Percentiles rank a stretch among this genome's conserved stretches.
Conservation (phyloP, 1,139 yeast genomes). For the Protomyces lactucae-debilis region DNA sequence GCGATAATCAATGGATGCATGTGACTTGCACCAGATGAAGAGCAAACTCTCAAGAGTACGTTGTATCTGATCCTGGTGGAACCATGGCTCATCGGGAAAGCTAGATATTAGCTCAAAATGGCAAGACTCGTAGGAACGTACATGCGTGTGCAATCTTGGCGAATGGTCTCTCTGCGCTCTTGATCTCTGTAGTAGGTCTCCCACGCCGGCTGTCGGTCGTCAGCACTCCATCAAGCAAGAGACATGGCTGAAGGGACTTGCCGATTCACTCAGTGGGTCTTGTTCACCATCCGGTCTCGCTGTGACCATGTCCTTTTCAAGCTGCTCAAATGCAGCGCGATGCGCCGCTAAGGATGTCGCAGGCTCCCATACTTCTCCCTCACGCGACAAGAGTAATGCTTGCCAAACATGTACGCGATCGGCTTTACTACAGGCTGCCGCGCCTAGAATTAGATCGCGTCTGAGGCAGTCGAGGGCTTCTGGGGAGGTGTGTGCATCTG, state of each 20-base stretch:
- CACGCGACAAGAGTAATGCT: constrained; percentile 1
- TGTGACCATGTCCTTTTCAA: background rate
- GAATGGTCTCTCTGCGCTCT: constrained; percentile 36
- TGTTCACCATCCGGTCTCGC: background rate
- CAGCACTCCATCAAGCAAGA: background rate
- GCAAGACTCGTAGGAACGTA: constrained; percentile 32
- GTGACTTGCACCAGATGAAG: constrained; percentile 51
- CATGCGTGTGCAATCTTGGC: constrained; percentile 52
- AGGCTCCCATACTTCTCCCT: background rate
- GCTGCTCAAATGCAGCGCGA: background rate
- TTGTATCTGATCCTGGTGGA: constrained; percentile 38
- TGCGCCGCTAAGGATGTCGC: background rate
- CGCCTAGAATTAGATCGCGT: constrained; percentile 12
- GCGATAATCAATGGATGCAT: constrained; percentile 51
- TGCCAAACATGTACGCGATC: constrained; percentile 17
- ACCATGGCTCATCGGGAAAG: constrained; percentile 52
- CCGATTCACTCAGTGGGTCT: constrained; percentile 15
- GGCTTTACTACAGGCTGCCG: background rate
- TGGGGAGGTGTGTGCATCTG: background rate
- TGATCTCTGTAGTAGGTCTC: constrained; percentile 33
- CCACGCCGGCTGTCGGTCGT: constrained; percentile 28
- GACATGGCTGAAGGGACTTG: background rate
- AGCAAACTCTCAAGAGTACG: constrained; percentile 47
- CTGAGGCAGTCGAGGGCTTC: constrained; percentile 19
- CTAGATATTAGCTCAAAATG: background rate